Conservation (phyloP, 306 rosid genomes). For the Begonia peltatifolia region DNA sequence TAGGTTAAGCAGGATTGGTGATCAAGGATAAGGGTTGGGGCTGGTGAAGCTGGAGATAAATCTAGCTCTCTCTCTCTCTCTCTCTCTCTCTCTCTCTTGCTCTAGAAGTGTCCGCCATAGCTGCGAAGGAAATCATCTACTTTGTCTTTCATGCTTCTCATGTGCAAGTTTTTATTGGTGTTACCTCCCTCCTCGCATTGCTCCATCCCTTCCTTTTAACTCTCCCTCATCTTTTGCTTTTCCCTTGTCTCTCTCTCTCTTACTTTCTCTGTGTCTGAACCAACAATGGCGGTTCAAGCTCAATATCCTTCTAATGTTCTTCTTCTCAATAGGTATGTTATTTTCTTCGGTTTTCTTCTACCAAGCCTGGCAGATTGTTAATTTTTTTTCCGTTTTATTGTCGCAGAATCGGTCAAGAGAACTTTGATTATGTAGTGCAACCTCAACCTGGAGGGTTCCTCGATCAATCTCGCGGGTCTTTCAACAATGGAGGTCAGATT, state of each 20-base stretch:
- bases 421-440: constrained; percentile 48
- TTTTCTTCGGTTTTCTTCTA: not conserved
- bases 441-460: constrained; percentile 42
- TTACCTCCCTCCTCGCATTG: not conserved
- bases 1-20: constrained; percentile 13
- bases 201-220: not conserved
- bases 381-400: constrained; percentile 2
- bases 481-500: constrained; percentile 34
- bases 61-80: not conserved
- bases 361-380: not conserved
- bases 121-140: constrained; percentile 26
- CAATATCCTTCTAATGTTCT: constrained; percentile 86
- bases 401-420: constrained; percentile 62
- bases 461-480: constrained; percentile 59
- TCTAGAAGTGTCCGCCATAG: constrained; percentile 35
- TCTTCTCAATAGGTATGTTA: constrained; percentile 53
- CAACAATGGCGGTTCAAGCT: constrained; percentile 90
- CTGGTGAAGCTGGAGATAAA: constrained; percentile 10
- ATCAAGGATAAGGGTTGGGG: constrained; percentile 6
- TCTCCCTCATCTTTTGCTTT: constrained; percentile 19
- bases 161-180: constrained; percentile 31
- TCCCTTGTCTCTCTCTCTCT: constrained; percentile 13
- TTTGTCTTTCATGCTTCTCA: constrained; percentile 35
- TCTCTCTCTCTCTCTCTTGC: constrained; percentile 5
- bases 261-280: constrained; percentile 2